phyloP scores from a whole-genome alignment of 371 early-diverging fungal genomes.

The Blakeslea trispora region DNA sequence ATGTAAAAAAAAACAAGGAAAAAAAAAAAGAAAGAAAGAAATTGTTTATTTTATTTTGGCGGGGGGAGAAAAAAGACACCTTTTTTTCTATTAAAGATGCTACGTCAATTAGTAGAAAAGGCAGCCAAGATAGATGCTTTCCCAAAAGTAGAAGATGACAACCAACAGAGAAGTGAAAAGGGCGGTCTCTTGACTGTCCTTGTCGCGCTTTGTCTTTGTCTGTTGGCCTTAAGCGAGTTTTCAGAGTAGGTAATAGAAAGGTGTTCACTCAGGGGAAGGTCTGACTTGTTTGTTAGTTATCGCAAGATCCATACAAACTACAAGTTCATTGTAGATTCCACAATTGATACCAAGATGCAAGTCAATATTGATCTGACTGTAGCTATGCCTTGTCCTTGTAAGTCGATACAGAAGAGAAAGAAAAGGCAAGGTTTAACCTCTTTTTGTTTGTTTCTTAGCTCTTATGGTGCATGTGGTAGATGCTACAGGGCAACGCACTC shows the following conservation, averaged over 20 bases:
- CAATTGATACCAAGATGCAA: constrained; percentile 66
- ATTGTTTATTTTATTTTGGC: no score
- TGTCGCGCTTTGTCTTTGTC: constrained; percentile 62
- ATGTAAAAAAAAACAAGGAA: no score
- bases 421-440: no score
- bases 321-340: constrained; percentile 77
- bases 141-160: constrained; percentile 83
- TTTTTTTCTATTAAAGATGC: no score
- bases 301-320: constrained; percentile 66
- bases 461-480: constrained; percentile 51
- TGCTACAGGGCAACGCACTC: constrained; percentile 45
- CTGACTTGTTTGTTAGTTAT: constrained; percentile 28
- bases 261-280: no score
- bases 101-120: constrained; percentile 28
- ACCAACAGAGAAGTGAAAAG: constrained; percentile 71
- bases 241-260: constrained; percentile 61
- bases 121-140: constrained; percentile 78
- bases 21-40: no score
- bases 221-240: constrained; percentile 71
- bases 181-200: constrained; percentile 82
- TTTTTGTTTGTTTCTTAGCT: constrained; percentile 15
- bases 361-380: constrained; percentile 87
- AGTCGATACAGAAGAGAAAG: no score
- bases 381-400: constrained; percentile 87
- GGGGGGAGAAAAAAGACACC: no score